phyloP scores from a whole-genome alignment of 257 asterid genomes.

The Solanum clarkiae region DNA sequence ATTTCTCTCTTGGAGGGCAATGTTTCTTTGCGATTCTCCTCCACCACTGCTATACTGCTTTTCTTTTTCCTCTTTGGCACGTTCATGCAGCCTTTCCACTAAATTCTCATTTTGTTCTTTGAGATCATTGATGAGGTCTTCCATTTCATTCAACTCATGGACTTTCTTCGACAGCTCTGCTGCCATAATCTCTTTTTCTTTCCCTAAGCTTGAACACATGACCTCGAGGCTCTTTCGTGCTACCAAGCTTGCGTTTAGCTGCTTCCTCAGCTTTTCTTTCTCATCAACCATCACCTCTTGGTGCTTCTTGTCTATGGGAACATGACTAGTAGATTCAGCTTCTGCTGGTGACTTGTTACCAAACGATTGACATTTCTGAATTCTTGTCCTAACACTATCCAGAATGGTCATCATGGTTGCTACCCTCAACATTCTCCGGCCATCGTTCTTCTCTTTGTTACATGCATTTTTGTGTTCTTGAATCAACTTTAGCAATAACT shows the following conservation, averaged over 20 bases:
- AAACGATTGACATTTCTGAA: conserved; percentile 62
- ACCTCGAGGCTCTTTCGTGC: conserved; percentile 57
- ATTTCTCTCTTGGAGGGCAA: conserved; percentile 41
- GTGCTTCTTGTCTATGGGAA: background rate
- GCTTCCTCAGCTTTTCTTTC: conserved; percentile 38
- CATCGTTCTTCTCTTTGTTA: conserved; percentile 39
- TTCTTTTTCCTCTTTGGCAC: conserved; percentile 21
- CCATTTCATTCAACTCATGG: conserved; percentile 46
- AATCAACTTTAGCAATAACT: conserved; percentile 50
- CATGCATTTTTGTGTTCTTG: conserved; percentile 73
- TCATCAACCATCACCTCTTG: conserved; percentile 12
- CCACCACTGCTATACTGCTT: background rate
- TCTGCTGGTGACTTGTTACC: conserved; percentile 20
- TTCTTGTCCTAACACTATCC: conserved; percentile 46
- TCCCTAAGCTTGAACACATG: conserved; percentile 66
- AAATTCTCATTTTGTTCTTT: conserved; percentile 36
- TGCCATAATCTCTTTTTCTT: conserved; percentile 71
- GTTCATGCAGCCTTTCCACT: conserved; percentile 31
- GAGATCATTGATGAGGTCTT: conserved; percentile 42
- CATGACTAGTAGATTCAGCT: conserved; percentile 5
- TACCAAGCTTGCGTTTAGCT: conserved; percentile 39
- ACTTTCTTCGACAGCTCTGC: conserved; percentile 42
- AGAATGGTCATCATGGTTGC: conserved; percentile 84
- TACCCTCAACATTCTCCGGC: conserved; percentile 78
- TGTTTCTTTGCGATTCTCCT: conserved; percentile 11